Evolutionary conservation across 1,284 basidiomycete genomes (phyloP), one percentile per base, ranked within the genome.

Genomic region (Papiliotrema nemorosa): DNA sequence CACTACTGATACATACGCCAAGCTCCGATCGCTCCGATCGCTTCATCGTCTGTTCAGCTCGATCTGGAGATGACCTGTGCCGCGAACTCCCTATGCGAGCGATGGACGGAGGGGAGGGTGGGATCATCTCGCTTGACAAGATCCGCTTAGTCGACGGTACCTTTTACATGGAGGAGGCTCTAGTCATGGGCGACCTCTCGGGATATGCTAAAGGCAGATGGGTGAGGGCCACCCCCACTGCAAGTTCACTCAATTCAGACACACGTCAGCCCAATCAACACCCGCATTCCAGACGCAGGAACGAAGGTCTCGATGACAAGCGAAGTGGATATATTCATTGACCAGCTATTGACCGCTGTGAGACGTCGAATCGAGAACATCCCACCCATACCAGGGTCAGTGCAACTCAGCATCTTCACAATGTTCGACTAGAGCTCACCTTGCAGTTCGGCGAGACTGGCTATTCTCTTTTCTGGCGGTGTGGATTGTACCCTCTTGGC

Each of bases 381-480:
- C 24, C 76, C 78, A 0, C 31, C 57, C 1, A 60, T 62, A 16
- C 21, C 29, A 10, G 12, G 38, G 38, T 40, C n/a, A n/a, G n/a
- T n/a, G n/a, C n/a, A n/a, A n/a, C n/a, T n/a, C n/a, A n/a, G n/a
- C n/a, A n/a, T n/a, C n/a, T n/a, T n/a, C n/a, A n/a, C n/a, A n/a
- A n/a, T n/a, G n/a, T n/a, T n/a, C n/a, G 20, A 40, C 13, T 20
- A 12, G 37, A n/a, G 9, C 9, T 9, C 31, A n/a, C 9, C 10
- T 9, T 34, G 31, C 9, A 34, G n/a, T n/a, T n/a, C n/a, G n/a
- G n/a, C 88, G 0, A 81, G 84, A 50, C 78, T 96, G 0, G 91
- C 88, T 3, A 78, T 98, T 6, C 79, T 99, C 4, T 99, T 98
- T 72, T 97, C 92, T 20, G 94, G 94, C 22, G 94, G 94, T 0